Base-by-base conservation (phyloP, 2,329 filamentous ascomycete species). In the Coniella lustricola region DNA sequence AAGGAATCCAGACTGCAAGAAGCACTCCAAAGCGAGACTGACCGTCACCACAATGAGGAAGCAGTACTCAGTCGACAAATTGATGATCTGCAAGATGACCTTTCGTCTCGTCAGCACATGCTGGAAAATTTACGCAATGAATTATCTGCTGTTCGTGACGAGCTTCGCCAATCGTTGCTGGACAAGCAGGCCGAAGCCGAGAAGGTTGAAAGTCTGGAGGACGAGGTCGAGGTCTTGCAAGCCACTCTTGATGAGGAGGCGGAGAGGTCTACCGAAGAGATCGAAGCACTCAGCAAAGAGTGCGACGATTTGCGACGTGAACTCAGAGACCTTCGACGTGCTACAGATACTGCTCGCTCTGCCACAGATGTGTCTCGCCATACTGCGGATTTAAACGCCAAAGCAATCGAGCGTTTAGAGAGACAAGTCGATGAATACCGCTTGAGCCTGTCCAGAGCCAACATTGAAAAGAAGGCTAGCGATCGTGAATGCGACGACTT, bases 191-290 rank as follows among this genome's bases (percentile, higher is more conserved):
- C 73, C 1, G 72, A 87, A 51, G 71, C 72, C 42, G 82, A 86
- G 55, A 87, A 82, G 61, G 71, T 82, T 2, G 78, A 85, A 49
- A 74, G 75, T 7, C 64, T 90, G 17, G 84, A 90, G 60, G 85
- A 90, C 55, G 86, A 90, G 61, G 73, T 89, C n/a, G 82, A 87
- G 46, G 78, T 87, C 22, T 67, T 90, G 13, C 84, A 89, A 61
- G 72, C 74, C 18, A 77, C 75, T 33, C 64, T 84, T 37, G 82
- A 86, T 43, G 77, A 84, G 51, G 82, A 85, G 61, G 75, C 76
- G 37, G 78, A 84, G 54, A 75, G 78, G 50, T 75, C 76, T 5
- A 76, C 69, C 14, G 65, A 71, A 34, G 71, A 75, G 38, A 60
- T 76, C 9, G 60, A 66, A 44, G 64, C 66, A 38, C 66, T 71